Evolutionary conservation across 2,329 filamentous ascomycete species (phyloP).

Genomic region (Diaporthe sp.): DNA sequence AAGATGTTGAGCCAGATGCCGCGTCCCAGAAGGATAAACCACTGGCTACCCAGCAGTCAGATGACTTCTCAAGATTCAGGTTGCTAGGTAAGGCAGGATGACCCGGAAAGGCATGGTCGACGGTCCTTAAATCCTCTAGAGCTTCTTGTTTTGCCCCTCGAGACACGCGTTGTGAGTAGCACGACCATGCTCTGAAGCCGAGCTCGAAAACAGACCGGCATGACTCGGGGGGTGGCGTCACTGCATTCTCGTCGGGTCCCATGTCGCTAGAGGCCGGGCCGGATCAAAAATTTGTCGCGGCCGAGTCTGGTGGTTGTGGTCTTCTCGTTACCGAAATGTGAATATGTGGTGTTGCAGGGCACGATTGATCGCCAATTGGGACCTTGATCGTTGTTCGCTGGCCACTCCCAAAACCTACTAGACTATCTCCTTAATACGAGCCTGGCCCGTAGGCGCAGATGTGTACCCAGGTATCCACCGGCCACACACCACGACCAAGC

Average conservation of each 20-base stretch:
- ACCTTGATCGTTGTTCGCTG: not conserved
- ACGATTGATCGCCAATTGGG: not conserved
- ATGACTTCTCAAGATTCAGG: conserved; percentile 6
- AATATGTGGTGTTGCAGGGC: not conserved
- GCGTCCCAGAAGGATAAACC: conserved; percentile 22
- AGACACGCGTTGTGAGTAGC: not conserved
- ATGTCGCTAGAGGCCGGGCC: not conserved
- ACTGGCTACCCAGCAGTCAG: conserved; percentile 6
- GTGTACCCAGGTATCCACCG: not conserved
- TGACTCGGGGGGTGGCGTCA: not conserved
- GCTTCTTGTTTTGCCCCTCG: not conserved
- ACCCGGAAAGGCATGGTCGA: not conserved
- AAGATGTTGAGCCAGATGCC: not conserved
- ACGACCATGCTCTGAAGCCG: conserved; percentile 8
- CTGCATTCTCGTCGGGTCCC: conserved; percentile 15
- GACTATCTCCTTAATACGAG: no score
- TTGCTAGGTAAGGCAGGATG: not conserved
- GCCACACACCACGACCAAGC: not conserved
- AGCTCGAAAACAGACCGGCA: conserved; percentile 23
- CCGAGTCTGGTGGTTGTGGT: not conserved
- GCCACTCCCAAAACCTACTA: not conserved
- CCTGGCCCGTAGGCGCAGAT: not conserved
- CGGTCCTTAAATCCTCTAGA: not conserved
- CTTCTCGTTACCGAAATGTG: not conserved
- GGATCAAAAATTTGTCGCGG: not conserved